These are phyloP conservation scores for Daphne laureola DNA, from an alignment of 441 rosid genomes.

Conservation along the genomic window DNA sequence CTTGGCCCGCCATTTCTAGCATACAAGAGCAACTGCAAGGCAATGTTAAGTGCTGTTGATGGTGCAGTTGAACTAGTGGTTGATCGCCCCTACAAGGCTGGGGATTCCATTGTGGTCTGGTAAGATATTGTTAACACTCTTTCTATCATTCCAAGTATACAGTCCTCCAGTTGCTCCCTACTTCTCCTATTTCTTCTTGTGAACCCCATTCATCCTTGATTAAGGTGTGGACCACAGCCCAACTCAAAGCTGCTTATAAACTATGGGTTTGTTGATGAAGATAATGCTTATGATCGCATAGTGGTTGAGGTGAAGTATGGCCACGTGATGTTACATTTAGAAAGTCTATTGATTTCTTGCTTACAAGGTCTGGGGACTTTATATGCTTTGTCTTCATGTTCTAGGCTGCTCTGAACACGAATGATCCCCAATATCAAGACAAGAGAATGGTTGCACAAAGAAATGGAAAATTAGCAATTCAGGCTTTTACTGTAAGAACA, in stretches of 20 bases:
- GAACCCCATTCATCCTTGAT: slow-evolving; percentile 7
- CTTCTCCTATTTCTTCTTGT: slow-evolving; percentile 3
- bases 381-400: slow-evolving; percentile 19
- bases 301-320: slow-evolving; percentile 49
- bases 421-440: slow-evolving; percentile 95
- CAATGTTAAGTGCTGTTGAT: slow-evolving; percentile 78
- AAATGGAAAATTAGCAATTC: slow-evolving; percentile 74
- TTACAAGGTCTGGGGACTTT: slow-evolving; percentile 5
- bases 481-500: slow-evolving; percentile 59
- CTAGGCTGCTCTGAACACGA: slow-evolving; percentile 87
- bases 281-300: slow-evolving; percentile 73
- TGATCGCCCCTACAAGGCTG: slow-evolving; percentile 77
- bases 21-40: slow-evolving; percentile 85
- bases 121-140: slow-evolving; percentile 20
- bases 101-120: slow-evolving; percentile 91
- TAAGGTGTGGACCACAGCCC: slow-evolving; percentile 98
- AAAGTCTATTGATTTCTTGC: slow-evolving; percentile 1
- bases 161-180: too few species aligned
- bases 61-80: slow-evolving; percentile 80
- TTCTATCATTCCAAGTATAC: slow-evolving; percentile 11
- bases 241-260: slow-evolving; percentile 87
- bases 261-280: slow-evolving; percentile 94
- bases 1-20: slow-evolving; percentile 96
- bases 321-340: slow-evolving; percentile 8
- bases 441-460: slow-evolving; percentile 96